A percentile compares a stretch with the other conserved stretches of the same genome.
Conservation (phyloP, 176 grass and related monocot genomes). For the Aegilops speltoides region DNA sequence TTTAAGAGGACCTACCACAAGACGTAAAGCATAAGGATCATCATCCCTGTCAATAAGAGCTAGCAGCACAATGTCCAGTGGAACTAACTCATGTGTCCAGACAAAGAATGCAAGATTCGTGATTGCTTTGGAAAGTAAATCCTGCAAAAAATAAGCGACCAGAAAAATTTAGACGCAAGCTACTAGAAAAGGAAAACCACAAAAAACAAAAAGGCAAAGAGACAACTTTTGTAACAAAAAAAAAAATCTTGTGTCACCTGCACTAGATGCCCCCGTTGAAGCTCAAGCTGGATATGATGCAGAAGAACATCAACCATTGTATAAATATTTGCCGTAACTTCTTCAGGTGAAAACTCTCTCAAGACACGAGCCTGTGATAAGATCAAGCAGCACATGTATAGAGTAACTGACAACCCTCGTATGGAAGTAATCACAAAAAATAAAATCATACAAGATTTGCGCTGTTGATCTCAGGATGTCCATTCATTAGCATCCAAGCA, state of each 20-base stretch:
- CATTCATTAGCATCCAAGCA: slow-evolving; percentile 98
- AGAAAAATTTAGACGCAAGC: slow-evolving; percentile 10
- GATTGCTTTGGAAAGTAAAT: slow-evolving; percentile 91
- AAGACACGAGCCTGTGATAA: slow-evolving; percentile 78
- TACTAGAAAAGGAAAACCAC: slow-evolving; percentile 28
- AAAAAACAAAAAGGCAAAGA: slow-evolving; percentile 16
- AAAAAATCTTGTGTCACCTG: slow-evolving; percentile 61
- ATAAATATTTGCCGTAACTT: slow-evolving; percentile 98
- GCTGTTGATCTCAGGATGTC: slow-evolving; percentile 85
- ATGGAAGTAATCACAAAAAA: slow-evolving; percentile 21
- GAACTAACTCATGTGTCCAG: slow-evolving; percentile 93
- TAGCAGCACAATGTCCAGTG: slow-evolving; percentile 88
- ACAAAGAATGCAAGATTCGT: slow-evolving; percentile 86
- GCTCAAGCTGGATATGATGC: slow-evolving; percentile 88
- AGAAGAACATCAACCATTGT: slow-evolving; percentile 99
- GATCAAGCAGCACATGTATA: slow-evolving; percentile 35
- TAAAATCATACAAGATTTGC: slow-evolving; percentile 72
- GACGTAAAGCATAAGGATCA: slow-evolving; percentile 82
- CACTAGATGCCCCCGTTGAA: slow-evolving; percentile 69
- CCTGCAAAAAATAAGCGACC: slow-evolving; percentile 45
- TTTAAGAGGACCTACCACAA: slow-evolving; percentile 71
- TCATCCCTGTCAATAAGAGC: slow-evolving; percentile 98
- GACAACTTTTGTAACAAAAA: not conserved
- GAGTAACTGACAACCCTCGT: not conserved
- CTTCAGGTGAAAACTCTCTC: slow-evolving; percentile 91